Evolutionary conservation across 2,329 filamentous ascomycete genomes (phyloP), one percentile per base, ranked within the genome.

Genomic region (Madurella mycetomatis): DNA sequence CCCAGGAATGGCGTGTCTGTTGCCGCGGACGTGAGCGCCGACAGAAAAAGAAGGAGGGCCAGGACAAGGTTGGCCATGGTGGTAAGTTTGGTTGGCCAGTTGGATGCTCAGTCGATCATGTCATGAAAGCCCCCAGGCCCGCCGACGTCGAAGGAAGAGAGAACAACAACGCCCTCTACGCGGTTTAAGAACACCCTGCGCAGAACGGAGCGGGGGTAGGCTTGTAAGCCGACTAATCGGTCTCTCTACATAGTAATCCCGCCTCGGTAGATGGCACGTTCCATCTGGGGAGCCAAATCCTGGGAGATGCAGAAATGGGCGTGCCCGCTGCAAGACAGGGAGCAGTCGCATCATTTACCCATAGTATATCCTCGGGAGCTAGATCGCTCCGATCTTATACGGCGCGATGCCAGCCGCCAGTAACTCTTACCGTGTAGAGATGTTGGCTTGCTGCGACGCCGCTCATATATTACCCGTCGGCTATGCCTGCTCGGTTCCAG

Each of bases 1-100:
- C 55, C 53, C 2, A 41, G 55, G 13, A 53, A 47, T 34, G 59
- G 42, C 18, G 51, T 52, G 17, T 52, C 51, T 2, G 44, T 47
- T 9, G 39, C 41, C 11, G 43, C 12, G 34, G 32, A 2, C 16
- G 37, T n/a, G 30, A 53, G 30, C n/a, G 15, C 1, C 17, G 25
- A 12, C 2, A 48, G 39, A 13, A 53, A 32, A 4, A 8, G 16
- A 4, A 44, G n/a, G 37, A 39, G 4, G 44, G 37, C 4, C 11
- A 15, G 13, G 39, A 43, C 9, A 32, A 39, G 30, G 41, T 34
- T 7, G 17, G 34, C 15, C 32, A 53, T 49, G 44, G n/a, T 47
- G 41, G 18, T n/a, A 17, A 15, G 2, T 39, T 16, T 17, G 12
- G n/a, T 43, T 13, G 41, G 41, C n/a, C n/a, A 17, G 41, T 19